Conservation (phyloP, 306 rosid species). For the Cucurbita ficifolia region DNA sequence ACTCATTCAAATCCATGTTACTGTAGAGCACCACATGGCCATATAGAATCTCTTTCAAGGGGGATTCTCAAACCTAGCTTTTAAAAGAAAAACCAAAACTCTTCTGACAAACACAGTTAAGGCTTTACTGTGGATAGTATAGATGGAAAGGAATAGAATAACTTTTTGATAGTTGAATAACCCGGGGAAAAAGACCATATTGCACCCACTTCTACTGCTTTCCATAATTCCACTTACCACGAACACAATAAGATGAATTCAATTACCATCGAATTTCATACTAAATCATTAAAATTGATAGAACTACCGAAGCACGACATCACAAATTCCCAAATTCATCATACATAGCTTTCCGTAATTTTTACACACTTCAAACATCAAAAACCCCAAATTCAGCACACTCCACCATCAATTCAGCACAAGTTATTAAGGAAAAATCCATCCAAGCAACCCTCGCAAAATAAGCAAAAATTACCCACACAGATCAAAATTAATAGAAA, state of each 20-base stretch:
- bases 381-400: neutral
- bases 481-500: neutral
- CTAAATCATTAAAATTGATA: neutral
- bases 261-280: neutral
- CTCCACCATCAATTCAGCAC: neutral
- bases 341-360: neutral
- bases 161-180: neutral
- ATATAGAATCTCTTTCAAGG: neutral
- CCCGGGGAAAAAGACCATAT: neutral
- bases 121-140: neutral
- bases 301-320: neutral
- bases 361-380: neutral
- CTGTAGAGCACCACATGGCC: neutral
- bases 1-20: neutral
- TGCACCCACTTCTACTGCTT: neutral
- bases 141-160: neutral
- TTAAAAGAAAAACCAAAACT: neutral
- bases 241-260: neutral
- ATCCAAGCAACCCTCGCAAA: neutral
- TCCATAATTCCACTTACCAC: neutral
- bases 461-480: neutral
- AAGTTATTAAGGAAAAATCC: neutral
- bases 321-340: neutral
- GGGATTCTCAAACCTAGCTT: neutral
- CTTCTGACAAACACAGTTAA: neutral